Conservation (phyloP, 768 basidiomycete genomes). For the Hypholoma sublateritium region DNA sequence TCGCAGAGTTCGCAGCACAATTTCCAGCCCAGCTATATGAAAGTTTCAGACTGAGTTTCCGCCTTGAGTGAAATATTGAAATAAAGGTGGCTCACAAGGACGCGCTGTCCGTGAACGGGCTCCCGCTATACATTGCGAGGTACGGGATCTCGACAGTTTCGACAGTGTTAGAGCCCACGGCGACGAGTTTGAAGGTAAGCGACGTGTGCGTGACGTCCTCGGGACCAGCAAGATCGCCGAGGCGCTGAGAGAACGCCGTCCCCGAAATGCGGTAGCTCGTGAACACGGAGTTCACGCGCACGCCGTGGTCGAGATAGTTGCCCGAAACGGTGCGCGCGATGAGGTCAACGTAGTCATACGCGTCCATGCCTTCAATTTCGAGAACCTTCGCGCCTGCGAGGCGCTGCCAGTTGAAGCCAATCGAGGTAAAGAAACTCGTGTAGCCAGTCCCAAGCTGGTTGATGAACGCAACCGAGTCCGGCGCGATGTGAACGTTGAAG, state of each 20-base stretch:
- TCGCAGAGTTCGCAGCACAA: conserved; percentile 45
- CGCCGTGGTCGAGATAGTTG: conserved; percentile 62
- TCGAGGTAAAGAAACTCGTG: conserved; percentile 44
- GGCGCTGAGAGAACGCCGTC: conserved; percentile 52
- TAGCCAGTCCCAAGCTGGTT: conserved; percentile 43
- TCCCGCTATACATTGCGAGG: conserved; percentile 46
- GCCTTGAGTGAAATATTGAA: not conserved
- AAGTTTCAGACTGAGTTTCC: conserved; percentile 4
- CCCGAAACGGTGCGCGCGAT: conserved; percentile 61
- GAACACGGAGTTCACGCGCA: conserved; percentile 63
- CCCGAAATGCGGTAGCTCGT: conserved; percentile 53
- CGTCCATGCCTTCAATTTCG: conserved; percentile 49
- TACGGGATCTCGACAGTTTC: conserved; percentile 56
- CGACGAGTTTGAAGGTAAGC: conserved; percentile 47
- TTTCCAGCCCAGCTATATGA: conserved; percentile 53
- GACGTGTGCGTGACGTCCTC: conserved; percentile 44
- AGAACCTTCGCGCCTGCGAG: conserved; percentile 61
- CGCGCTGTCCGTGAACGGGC: conserved; percentile 45
- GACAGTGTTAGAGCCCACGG: conserved; percentile 41
- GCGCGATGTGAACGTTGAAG: conserved; percentile 50
- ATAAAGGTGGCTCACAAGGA: conserved; percentile 45
- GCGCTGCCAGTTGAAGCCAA: conserved; percentile 57
- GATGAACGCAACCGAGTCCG: conserved; percentile 54
- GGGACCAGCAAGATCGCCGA: conserved; percentile 58
- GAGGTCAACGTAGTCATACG: conserved; percentile 54